These are phyloP conservation scores for Tulasnella calospora DNA, from an alignment of 768 basidiomycete genomes.

Conservation along the genomic window DNA sequence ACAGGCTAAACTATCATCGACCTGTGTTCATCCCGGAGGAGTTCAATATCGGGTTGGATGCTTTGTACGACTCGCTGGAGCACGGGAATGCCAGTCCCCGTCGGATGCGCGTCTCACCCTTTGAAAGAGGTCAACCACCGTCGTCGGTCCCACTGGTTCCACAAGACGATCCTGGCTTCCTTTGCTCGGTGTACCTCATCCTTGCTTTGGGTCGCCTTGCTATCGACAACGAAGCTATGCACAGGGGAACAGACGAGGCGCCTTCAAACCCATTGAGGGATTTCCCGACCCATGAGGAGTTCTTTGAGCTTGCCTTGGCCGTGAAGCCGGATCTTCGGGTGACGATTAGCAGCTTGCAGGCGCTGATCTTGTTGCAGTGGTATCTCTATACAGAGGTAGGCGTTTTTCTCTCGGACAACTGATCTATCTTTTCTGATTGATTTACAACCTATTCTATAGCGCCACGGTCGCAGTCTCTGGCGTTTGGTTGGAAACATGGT, in stretches of 20 bases:
- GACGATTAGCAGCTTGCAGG: constrained; percentile 76
- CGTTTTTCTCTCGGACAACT: background rate
- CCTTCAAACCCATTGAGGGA: background rate
- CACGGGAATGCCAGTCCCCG: background rate
- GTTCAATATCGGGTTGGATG: constrained; percentile 59
- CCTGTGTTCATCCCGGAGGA: constrained; percentile 67
- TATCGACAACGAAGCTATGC: constrained; percentile 63
- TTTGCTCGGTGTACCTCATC: constrained; percentile 73
- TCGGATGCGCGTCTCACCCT: background rate
- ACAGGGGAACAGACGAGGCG: background rate
- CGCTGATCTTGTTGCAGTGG: constrained; percentile 80
- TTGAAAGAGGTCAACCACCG: constrained; percentile 1
- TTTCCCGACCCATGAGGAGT: constrained; percentile 81
- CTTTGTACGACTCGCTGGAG: constrained; percentile 54
- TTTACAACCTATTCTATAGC: constrained; percentile 41
- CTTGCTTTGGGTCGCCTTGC: constrained; percentile 76
- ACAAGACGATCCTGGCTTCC: constrained; percentile 67
- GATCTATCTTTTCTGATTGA: background rate
- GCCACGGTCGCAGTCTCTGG: constrained; percentile 86
- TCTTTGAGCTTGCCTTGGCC: constrained; percentile 71
- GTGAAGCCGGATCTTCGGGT: constrained; percentile 80
- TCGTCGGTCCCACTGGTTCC: constrained; percentile 28
- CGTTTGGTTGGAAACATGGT: constrained; percentile 81
- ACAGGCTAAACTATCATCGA: constrained; percentile 70
- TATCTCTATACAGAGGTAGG: constrained; percentile 82